Evolutionary conservation across 805 yeast genomes (phyloP), one percentile per base, ranked within the genome.

Genomic region (Starmerella apis): DNA sequence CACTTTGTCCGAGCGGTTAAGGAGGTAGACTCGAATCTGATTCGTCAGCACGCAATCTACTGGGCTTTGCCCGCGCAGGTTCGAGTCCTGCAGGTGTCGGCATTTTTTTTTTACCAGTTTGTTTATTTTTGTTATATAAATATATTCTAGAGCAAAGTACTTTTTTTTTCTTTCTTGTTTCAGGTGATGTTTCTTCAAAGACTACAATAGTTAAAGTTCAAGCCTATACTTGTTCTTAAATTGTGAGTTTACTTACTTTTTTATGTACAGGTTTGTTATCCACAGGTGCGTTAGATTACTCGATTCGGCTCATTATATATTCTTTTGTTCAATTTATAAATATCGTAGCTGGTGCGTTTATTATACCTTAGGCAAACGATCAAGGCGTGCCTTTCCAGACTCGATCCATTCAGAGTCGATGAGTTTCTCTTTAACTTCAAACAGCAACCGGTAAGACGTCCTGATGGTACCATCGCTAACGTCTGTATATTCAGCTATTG

Each of bases 381-480:
- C 78, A 59, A 80, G 57, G 46, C 75, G 73, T 19, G 80, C 78
- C 62, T 75, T 79, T 7, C 85, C 86, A n/a, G 74, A 68, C 52
- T 76, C 79, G 36, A 81, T 63, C 94, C 94, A 84, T 51, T 71
- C 69, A 22, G 83, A 84, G 61, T 85, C 90, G n/a, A 87, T 74
- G 43, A 87, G 74, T 58, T 75, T 73, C 28, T 78, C 80, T 59
- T 76, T 77, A 53, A 83, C 86, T 54, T 84, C 87, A 62, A 77
- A 81, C 67, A 92, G 71, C 38, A 81, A 80, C 65, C 84, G 84
- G 64, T 86, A 92, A 39, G 92, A 81, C 1, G 96, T 85, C 66
- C 92, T 86, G 60, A 92, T 88, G 1, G 98, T 92, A 58, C 97
- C 96, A 64, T 92, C 98, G 61, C 95, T 84, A 18, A 92, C 97